Conservation (phyloP, 1,284 basidiomycete species). For the Marasmius tenuissimus region DNA sequence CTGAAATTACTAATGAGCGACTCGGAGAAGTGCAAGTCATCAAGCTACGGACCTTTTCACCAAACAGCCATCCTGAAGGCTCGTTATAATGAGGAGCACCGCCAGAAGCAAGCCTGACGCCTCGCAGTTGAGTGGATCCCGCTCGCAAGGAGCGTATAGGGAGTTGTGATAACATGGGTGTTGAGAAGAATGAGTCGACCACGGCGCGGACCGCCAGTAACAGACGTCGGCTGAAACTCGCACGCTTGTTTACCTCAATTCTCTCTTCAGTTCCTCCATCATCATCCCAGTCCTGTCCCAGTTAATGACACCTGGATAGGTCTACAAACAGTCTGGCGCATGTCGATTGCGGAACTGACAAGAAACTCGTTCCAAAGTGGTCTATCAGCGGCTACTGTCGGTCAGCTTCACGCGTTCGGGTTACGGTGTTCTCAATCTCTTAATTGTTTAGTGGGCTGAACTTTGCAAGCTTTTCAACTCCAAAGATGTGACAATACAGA, state of each 20-base stretch:
- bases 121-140: constrained; percentile 28
- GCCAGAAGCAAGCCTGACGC: constrained; percentile 67
- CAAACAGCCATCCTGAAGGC: constrained; percentile 85
- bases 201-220: too few relatives aligned
- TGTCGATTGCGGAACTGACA: constrained; percentile 68
- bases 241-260: background rate
- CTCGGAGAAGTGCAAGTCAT: background rate
- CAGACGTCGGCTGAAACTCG: background rate
- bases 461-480: constrained; percentile 61
- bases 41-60: constrained; percentile 72
- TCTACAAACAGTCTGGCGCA: constrained; percentile 22
- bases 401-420: constrained; percentile 12
- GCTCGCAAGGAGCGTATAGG: constrained; percentile 39
- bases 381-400: constrained; percentile 58
- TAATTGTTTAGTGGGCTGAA: constrained; percentile 53
- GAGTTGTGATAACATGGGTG: constrained; percentile 27
- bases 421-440: constrained; percentile 9
- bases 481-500: constrained; percentile 41
- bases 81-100: constrained; percentile 84
- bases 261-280: background rate
- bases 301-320: background rate
- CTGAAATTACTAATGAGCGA: constrained; percentile 35
- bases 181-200: too few relatives aligned
- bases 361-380: constrained; percentile 72
- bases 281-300: background rate